Percentiles rank a stretch among this genome's conserved stretches.
Conservation (phyloP, 2,329 filamentous ascomycete species). For the Nemania abortiva region DNA sequence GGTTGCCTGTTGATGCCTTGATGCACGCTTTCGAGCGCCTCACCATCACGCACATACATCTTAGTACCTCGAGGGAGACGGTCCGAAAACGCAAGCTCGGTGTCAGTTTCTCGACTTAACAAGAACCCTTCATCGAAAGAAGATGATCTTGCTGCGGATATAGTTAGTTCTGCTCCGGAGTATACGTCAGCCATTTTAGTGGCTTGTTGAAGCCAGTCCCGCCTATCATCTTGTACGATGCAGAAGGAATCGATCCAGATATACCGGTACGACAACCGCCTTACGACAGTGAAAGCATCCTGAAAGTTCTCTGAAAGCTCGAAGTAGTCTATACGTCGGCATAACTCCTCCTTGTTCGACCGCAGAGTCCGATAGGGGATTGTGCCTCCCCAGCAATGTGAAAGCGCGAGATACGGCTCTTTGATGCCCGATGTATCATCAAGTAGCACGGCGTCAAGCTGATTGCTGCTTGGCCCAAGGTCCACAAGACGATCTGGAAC, state of each 20-base stretch:
- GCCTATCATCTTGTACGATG: slow-evolving; percentile 23
- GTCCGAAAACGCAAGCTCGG: slow-evolving; percentile 3
- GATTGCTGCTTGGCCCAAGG: neutral
- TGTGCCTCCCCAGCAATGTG: slow-evolving; percentile 25
- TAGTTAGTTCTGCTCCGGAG: slow-evolving; percentile 25
- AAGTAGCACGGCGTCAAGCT: slow-evolving; percentile 13
- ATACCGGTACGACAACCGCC: slow-evolving; percentile 25
- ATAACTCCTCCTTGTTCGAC: slow-evolving; percentile 23
- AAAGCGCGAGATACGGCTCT: slow-evolving; percentile 14
- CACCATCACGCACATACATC: slow-evolving; percentile 24
- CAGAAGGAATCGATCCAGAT: slow-evolving; percentile 31
- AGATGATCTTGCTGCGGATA: slow-evolving; percentile 22
- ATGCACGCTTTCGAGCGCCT: slow-evolving; percentile 18
- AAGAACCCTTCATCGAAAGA: slow-evolving; percentile 26
- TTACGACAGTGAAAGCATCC: slow-evolving; percentile 26
- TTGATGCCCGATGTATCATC: slow-evolving; percentile 10
- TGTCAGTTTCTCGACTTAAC: slow-evolving; percentile 12
- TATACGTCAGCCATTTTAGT: slow-evolving; percentile 27
- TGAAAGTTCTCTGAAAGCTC: slow-evolving; percentile 23
- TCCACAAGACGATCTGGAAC: slow-evolving; percentile 27
- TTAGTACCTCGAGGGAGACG: slow-evolving; percentile 13
- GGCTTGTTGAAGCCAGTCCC: slow-evolving; percentile 26
- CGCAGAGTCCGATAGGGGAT: slow-evolving; percentile 26
- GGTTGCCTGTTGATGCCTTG: slow-evolving; percentile 28
- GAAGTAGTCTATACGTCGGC: slow-evolving; percentile 20